Evolutionary conservation across 2,329 filamentous ascomycete genomes (phyloP), one percentile per base, ranked within the genome.

Genomic region (Pseudophaeomoniella oleicola): DNA sequence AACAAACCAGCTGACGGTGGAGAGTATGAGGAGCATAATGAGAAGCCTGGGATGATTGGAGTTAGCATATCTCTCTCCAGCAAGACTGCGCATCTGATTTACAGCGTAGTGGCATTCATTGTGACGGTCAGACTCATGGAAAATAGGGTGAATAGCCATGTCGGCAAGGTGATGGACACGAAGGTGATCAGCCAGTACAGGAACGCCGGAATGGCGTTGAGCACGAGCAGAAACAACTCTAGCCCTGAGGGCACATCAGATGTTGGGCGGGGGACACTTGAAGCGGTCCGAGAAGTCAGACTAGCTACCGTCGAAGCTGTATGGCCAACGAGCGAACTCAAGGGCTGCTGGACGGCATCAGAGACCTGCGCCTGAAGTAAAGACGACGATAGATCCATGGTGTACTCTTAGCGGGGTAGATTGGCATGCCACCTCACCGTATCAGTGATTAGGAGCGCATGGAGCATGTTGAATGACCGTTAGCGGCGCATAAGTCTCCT

Each of bases 81-180:
- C 12, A 32, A 17, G 5, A 16, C 6, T 19, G 10, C 16, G 16
- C 6, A 19, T 11, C n/a, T 16, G 16, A 50, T 77, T 54, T 75
- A 92, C 77, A 98, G 60, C 13, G 90, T 98, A 14, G 88, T 96
- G 48, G 90, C 88, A 56, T 96, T 96, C 87, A 98, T 92, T 9
- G 90, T 98, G 52, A 98, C 84, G 0, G 90, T 98, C 65, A 93
- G 66, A 57, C 83, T 94, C 44, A 85, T 88, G 4, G 86, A 94
- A 52, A 94, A 84, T 43, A 94, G 67, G 4, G 78, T 82, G 56
- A 93, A 98, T 13, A 96, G 72, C 58, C 90, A 75, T 55, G 84
- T 85, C 31, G 90, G 90, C 40, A 94, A 58, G 12, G 84, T 92
- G 46, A 96, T 86, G 16, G 88, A 93, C 13, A 78, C 72, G 51